Evolutionary conservation across 148 eudicot species (phyloP).

Genomic region (Hydrangea macrophylla): DNA sequence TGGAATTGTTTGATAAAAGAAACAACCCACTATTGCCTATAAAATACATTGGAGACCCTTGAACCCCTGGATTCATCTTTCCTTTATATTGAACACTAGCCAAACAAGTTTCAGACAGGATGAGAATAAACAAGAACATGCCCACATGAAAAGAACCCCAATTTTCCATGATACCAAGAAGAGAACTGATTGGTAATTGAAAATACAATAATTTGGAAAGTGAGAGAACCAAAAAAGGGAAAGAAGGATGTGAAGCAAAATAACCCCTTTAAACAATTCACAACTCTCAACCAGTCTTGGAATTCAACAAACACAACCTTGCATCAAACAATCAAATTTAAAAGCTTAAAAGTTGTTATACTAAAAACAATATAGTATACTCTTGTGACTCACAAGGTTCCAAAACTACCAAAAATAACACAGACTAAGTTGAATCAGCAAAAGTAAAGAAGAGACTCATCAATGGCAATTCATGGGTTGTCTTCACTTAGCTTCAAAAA

Average conservation of each 20-base stretch:
- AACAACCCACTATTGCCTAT: constrained; percentile 76
- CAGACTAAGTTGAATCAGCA: not conserved
- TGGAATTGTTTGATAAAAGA: constrained; percentile 60
- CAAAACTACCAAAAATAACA: not conserved
- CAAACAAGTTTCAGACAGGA: constrained; percentile 24
- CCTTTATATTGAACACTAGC: constrained; percentile 58
- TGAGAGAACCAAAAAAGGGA: not conserved
- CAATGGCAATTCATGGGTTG: not conserved
- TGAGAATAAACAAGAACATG: constrained; percentile 29
- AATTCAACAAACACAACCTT: not conserved
- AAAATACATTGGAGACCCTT: constrained; percentile 64
- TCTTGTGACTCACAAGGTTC: not conserved
- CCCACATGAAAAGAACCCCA: constrained; percentile 33
- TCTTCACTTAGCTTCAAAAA: not conserved
- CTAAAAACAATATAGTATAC: not conserved
- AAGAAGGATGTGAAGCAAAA: no score
- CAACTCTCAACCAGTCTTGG: not conserved
- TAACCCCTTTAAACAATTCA: not conserved
- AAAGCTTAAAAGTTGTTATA: not conserved
- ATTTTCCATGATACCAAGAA: constrained; percentile 36
- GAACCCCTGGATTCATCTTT: constrained; percentile 35
- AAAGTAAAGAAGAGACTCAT: not conserved
- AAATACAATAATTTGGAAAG: not conserved
- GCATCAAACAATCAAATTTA: not conserved
- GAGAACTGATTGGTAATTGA: not conserved